phyloP scores from a whole-genome alignment of 1,284 basidiomycete species.

The Cutaneotrichosporon sp. region DNA sequence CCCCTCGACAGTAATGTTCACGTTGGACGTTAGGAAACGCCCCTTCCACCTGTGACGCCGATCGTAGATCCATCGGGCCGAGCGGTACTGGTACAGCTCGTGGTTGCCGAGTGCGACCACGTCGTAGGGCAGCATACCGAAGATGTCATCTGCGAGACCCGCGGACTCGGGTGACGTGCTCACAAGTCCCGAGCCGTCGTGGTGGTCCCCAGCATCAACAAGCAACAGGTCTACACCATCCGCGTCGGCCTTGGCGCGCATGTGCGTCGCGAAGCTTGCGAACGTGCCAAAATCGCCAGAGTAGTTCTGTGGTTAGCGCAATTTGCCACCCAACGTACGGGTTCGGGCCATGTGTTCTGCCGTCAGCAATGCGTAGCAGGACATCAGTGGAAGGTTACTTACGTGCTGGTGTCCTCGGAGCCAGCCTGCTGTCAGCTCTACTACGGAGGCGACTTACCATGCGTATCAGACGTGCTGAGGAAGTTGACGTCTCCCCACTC shows the following conservation, averaged over 20 bases:
- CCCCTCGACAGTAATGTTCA: slow-evolving; percentile 69
- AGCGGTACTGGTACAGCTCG: slow-evolving; percentile 73
- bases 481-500: slow-evolving; percentile 49
- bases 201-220: slow-evolving; percentile 56
- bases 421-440: slow-evolving; percentile 35
- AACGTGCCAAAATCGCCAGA: slow-evolving; percentile 72
- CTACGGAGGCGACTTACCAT: slow-evolving; percentile 30
- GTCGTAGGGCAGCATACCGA: slow-evolving; percentile 73
- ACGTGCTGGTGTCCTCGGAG: slow-evolving; percentile 48
- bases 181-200: slow-evolving; percentile 58
- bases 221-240: slow-evolving; percentile 44
- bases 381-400: slow-evolving; percentile 19
- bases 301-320: slow-evolving; percentile 37
- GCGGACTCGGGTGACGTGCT: slow-evolving; percentile 53
- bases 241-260: slow-evolving; percentile 62
- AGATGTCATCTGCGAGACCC: slow-evolving; percentile 69
- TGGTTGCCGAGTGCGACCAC: slow-evolving; percentile 82
- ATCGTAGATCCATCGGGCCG: slow-evolving; percentile 71
- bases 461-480: slow-evolving; percentile 45
- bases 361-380: too few species aligned
- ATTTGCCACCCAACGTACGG: slow-evolving; percentile 26
- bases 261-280: slow-evolving; percentile 70
- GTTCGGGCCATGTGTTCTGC: slow-evolving; percentile 48
- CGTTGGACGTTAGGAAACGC: slow-evolving; percentile 75
- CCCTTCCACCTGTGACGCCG: slow-evolving; percentile 63